Conservation (phyloP, 257 asterid genomes). For the Solanum lycopersicoides region DNA sequence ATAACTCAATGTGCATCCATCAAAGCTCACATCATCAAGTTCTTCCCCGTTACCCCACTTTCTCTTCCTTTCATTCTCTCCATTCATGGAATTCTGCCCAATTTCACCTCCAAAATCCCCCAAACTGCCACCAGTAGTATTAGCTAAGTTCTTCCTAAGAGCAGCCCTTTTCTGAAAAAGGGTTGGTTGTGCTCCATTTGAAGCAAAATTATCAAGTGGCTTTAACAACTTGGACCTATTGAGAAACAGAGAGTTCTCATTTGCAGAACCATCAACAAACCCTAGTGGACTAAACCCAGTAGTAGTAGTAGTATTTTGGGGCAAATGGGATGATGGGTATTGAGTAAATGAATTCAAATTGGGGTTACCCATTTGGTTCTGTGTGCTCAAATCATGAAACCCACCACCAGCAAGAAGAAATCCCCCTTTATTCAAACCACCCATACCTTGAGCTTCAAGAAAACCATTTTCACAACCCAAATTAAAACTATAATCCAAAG, state of each 20-base stretch:
- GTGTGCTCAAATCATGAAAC: slow-evolving; percentile 33
- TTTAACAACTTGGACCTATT: slow-evolving; percentile 65
- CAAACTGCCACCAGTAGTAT: slow-evolving; percentile 10
- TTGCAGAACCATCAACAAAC: slow-evolving; percentile 24
- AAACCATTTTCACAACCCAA: slow-evolving; percentile 51
- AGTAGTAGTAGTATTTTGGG: slow-evolving; percentile 6
- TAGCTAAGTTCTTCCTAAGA: slow-evolving; percentile 25
- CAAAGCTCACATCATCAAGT: slow-evolving; percentile 61
- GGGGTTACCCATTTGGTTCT: slow-evolving; percentile 22
- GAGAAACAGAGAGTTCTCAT: slow-evolving; percentile 29
- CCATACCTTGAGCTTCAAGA: slow-evolving; percentile 32
- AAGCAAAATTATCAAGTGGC: slow-evolving; percentile 64
- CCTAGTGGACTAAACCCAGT: slow-evolving; percentile 35
- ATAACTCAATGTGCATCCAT: slow-evolving; percentile 50
- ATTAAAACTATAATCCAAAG: slow-evolving; percentile 29
- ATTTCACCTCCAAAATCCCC: slow-evolving; percentile 33
- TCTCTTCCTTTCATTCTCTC: slow-evolving; percentile 31
- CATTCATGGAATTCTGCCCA: slow-evolving; percentile 16
- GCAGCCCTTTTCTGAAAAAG: slow-evolving; percentile 95
- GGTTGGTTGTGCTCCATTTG: slow-evolving; percentile 73
- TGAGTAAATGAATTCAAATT: slow-evolving; percentile 25
- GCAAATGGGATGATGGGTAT: slow-evolving; percentile 17
- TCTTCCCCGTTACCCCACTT: slow-evolving; percentile 49
- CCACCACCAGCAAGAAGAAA: slow-evolving; percentile 10
- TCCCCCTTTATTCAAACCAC: slow-evolving; percentile 23